Conservation (phyloP, 2,329 filamentous ascomycete genomes). For the Daldinia eschscholtzii region DNA sequence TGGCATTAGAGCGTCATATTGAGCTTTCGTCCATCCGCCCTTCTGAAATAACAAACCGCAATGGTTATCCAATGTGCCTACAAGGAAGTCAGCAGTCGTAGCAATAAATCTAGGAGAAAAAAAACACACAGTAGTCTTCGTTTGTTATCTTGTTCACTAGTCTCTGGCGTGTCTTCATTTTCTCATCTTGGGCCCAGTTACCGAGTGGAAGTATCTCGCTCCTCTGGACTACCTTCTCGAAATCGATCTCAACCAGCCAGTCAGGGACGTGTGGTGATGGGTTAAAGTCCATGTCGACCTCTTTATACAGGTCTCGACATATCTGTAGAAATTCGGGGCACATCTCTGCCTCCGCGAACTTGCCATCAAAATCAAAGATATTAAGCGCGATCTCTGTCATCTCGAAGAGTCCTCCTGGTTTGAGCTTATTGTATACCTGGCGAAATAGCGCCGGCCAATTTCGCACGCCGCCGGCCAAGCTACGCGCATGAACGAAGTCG, state of each 20-base stretch:
- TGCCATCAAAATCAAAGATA: constrained; percentile 57
- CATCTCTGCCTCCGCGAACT: constrained; percentile 50
- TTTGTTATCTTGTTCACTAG: constrained; percentile 55
- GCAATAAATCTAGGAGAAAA: neutral
- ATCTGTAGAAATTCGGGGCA: constrained; percentile 55
- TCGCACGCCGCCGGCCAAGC: constrained; percentile 60
- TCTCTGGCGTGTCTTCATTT: constrained; percentile 55
- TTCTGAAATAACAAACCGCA: constrained; percentile 47
- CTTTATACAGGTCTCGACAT: constrained; percentile 48
- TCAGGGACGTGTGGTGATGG: constrained; percentile 54
- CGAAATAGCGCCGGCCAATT: constrained; percentile 56
- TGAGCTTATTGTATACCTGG: constrained; percentile 57
- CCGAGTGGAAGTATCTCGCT: constrained; percentile 59
- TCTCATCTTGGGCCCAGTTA: constrained; percentile 57
- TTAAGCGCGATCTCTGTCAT: constrained; percentile 58
- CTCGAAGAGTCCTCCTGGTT: constrained; percentile 60
- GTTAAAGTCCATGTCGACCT: constrained; percentile 57
- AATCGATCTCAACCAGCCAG: constrained; percentile 56
- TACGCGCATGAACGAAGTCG: constrained; percentile 61
- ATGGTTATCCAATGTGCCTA: constrained; percentile 40
- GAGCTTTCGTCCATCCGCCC: constrained; percentile 46
- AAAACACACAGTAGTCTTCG: constrained; percentile 52
- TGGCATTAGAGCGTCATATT: constrained; percentile 45
- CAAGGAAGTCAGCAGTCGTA: constrained; percentile 10
- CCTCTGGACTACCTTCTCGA: constrained; percentile 57